Conservation (phyloP, 768 basidiomycete species). For the Gymnopilus junonius region DNA sequence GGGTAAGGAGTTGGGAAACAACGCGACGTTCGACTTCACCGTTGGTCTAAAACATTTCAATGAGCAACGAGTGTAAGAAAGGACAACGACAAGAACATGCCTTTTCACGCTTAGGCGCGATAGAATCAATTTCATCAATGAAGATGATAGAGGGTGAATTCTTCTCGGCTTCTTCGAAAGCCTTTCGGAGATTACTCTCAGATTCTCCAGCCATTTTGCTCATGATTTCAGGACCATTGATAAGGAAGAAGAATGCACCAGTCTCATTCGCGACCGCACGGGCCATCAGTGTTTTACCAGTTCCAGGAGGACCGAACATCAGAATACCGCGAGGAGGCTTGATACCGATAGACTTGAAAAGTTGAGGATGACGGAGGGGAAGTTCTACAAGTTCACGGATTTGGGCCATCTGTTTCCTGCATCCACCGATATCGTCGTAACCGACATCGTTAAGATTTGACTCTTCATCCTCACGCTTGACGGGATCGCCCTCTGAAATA, state of each 20-base stretch:
- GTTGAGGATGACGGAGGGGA: conserved; percentile 96
- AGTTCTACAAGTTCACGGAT: conserved; percentile 99
- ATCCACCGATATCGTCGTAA: conserved; percentile 99
- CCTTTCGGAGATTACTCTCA: conserved; percentile 96
- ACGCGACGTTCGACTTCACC: conserved; percentile 99
- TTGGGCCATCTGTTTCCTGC: conserved; percentile 99
- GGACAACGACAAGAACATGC: conserved; percentile 46
- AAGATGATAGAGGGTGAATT: conserved; percentile 99
- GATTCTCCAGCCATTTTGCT: conserved; percentile 99
- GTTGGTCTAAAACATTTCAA: conserved; percentile 68
- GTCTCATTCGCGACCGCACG: conserved; percentile 99
- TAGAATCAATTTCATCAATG: conserved; percentile 99
- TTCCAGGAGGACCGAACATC: conserved; percentile 98
- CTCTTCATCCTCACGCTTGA: conserved; percentile 99
- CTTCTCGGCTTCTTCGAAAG: conserved; percentile 99
- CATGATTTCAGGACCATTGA: conserved; percentile 99
- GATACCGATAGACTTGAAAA: conserved; percentile 99
- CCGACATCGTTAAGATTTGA: conserved; percentile 95
- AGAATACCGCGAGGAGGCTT: conserved; percentile 99
- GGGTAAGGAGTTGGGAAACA: conserved; percentile 95
- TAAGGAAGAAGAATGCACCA: conserved; percentile 99
- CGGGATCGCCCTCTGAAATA: conserved; percentile 88
- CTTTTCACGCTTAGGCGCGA: conserved; percentile 99
- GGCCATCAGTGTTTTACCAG: conserved; percentile 99
- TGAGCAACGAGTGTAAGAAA: background rate